Evolutionary conservation across 1,284 basidiomycete species (phyloP), one percentile per base, ranked within the genome.

Genomic region (Microbotryum intermedium): DNA sequence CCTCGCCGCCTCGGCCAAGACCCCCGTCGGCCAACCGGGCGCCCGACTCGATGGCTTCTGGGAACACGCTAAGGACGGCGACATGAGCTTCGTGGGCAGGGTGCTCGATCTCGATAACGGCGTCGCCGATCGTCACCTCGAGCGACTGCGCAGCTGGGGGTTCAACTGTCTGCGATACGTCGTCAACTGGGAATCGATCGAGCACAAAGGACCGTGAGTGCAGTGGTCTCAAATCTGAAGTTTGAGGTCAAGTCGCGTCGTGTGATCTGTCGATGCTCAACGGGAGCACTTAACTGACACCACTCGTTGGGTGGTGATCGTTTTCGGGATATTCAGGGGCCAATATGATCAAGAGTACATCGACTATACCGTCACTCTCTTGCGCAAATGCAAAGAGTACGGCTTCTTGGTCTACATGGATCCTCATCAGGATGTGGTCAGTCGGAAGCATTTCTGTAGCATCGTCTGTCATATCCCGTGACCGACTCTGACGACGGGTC

Each of bases 341-440:
- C 84, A 86, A 71, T 97, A 93, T 72, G 94, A 98, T 73, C 79
- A 84, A 60, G 88, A 87, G 45, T 97, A 86, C 74, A 90, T 97
- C 79, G 87, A 94, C 70, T 97, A 97, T 71, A 88, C 86, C 5
- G 81, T 97, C 25, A 82, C 82, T 21, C 88, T 95, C 0, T 79
- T 97, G 20, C 80, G 83, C 48, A 93, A 92, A 75, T 90, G 90
- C 78, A 93, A 93, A 72, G 84, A 90, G 59, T 88, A 88, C 72
- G 94, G 94, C n/a, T 97, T 98, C 76, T 83, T 69, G 54, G 76
- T 97, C 6, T 95, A 84, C 75, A 86, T 98, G 81, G 92, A 97
- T 73, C 93, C 94, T 6, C 94, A 98, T 76, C 94, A 97, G 77
- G 94, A 98, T 72, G 82, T 84, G 43, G 92, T 95, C 73, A 74